Evolutionary conservation across 2,329 filamentous ascomycete genomes (phyloP).

Genomic region (Juglanconis juglandina): DNA sequence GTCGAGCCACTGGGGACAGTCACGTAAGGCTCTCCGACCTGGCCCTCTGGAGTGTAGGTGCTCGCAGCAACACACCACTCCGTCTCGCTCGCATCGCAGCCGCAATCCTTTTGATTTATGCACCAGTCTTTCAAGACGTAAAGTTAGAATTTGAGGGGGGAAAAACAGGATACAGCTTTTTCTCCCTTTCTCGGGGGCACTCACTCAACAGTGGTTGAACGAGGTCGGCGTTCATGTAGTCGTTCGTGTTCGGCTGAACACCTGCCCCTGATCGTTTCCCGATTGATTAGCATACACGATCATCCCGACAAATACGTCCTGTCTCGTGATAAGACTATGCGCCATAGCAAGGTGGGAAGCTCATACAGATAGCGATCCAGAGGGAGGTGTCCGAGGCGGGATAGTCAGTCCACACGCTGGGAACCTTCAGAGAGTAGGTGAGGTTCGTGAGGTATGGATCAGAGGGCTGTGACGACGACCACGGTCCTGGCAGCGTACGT

Average conservation of each 20-base stretch:
- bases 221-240: background rate
- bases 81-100: background rate
- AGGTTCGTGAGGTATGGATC: background rate
- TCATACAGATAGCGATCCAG: background rate
- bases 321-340: too few relatives aligned
- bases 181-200: too few relatives aligned
- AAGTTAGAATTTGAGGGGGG: background rate
- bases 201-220: background rate
- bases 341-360: background rate
- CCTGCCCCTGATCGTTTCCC: too few relatives aligned
- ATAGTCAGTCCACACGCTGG: background rate
- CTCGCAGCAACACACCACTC: slow-evolving; percentile 1
- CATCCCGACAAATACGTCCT: too few relatives aligned
- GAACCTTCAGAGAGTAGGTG: slow-evolving; percentile 3
- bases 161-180: too few relatives aligned
- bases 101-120: slow-evolving; percentile 5
- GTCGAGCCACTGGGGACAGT: slow-evolving; percentile 3
- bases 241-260: background rate
- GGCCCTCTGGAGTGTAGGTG: slow-evolving; percentile 14
- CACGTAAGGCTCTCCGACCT: slow-evolving; percentile 6
- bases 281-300: too few relatives aligned
- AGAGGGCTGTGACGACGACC: background rate
- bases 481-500: background rate
- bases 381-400: background rate
- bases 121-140: slow-evolving; percentile 6